Evolutionary conservation across 805 yeast species (phyloP), one percentile per base, ranked within the genome.

Genomic region (Pichia paraexigua): DNA sequence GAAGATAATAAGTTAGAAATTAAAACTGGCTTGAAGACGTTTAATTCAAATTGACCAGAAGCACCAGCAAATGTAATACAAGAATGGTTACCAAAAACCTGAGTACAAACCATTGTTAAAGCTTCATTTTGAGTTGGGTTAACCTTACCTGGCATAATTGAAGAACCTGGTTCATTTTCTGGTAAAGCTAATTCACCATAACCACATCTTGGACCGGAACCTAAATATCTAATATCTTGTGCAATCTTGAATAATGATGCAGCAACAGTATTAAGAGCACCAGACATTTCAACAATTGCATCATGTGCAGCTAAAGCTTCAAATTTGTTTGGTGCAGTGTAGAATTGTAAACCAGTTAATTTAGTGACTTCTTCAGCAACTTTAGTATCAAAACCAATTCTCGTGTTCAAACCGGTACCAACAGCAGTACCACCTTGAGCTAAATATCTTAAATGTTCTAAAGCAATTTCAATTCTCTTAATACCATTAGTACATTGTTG

Each of bases 401-500:
- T 84, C 72, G 98, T 92, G 82, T 94, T 94, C 63, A 94, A 80
- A 59, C 99, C 99, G 51, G 99, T 94, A 63, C 99, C 99, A 51
- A 94, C 99, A 56, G 99, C 99, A 56, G 99, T 94, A 75, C 99
- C 99, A 76, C 99, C 99, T 77, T 94, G 99, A 46, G 99, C 99
- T 61, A 94, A 80, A 68, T 68, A 81, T 63, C 83, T 78, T 68
- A 94, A 77, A 71, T 82, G 82, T 60, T 87, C 87, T 59, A 94
- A 78, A 48, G 85, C 70, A 56, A 73, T 73, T 74, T 89, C 88
- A 55, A 94, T 85, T 70, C 99, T 82, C 60, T 73, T 85, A 60
- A 94, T 85, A 68, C 97, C 98, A 68, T 90, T 87, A 63, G 86
- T 80, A 58, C 94, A 70, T 76, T 94, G 99, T 69, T 87, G 92